Conservation (phyloP, 1,284 basidiomycete genomes). For the Ceratobasidium theobromae region DNA sequence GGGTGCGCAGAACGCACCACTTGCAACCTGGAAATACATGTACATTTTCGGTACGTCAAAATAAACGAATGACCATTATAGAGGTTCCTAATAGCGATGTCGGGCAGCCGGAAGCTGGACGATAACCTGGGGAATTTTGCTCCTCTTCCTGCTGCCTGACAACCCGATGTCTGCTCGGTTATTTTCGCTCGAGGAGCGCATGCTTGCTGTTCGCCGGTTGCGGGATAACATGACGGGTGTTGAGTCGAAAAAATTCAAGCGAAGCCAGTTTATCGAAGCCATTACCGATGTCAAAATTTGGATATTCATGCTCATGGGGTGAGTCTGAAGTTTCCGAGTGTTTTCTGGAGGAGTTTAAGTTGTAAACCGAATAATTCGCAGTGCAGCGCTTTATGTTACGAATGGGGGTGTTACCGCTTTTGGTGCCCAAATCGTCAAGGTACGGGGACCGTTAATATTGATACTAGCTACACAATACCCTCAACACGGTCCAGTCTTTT, state of each 20-base stretch:
- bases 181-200: slow-evolving; percentile 44
- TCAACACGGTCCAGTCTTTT: slow-evolving; percentile 39
- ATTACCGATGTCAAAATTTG: slow-evolving; percentile 49
- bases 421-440: slow-evolving; percentile 48
- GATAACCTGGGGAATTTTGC: slow-evolving; percentile 47
- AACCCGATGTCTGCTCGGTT: slow-evolving; percentile 45
- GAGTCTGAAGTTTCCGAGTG: not conserved
- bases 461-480: not conserved
- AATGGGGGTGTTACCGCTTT: slow-evolving; percentile 50
- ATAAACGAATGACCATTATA: slow-evolving; percentile 30
- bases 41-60: slow-evolving; percentile 35
- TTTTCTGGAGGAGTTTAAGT: not conserved
- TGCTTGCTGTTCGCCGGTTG: slow-evolving; percentile 44
- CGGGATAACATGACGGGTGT: slow-evolving; percentile 42
- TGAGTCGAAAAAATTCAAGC: slow-evolving; percentile 42
- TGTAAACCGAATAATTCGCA: not conserved
- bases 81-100: not conserved
- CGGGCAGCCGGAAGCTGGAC: slow-evolving; percentile 47
- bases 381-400: slow-evolving; percentile 43
- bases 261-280: slow-evolving; percentile 47
- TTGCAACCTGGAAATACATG: slow-evolving; percentile 52
- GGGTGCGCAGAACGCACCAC: slow-evolving; percentile 42
- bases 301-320: slow-evolving; percentile 47
- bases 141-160: slow-evolving; percentile 48
- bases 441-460: not conserved